Percentiles rank a stretch among this genome's conserved stretches.
Evolutionary conservation across 1,284 basidiomycete genomes (phyloP).

Genomic region (Rhodotorula sp.): DNA sequence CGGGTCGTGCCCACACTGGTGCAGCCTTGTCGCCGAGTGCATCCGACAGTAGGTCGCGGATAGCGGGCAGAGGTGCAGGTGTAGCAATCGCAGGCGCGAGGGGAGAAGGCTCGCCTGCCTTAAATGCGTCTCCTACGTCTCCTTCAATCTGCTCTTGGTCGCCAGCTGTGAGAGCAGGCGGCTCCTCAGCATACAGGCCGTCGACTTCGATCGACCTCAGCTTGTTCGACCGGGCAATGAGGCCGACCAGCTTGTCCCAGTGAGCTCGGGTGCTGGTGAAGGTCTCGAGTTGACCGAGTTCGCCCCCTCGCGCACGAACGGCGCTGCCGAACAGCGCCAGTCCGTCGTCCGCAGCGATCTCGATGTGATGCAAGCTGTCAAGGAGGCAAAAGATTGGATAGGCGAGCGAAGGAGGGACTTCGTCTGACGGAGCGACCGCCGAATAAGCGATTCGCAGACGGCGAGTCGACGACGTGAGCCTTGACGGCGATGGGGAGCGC

Average conservation of each 20-base stretch:
- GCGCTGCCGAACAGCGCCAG: neutral
- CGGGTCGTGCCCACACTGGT: too few relatives aligned
- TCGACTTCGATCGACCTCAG: neutral
- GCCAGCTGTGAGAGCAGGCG: neutral
- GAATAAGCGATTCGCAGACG: neutral
- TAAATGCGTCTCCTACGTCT: too few relatives aligned
- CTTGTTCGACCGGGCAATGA: neutral
- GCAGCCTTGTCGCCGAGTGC: too few relatives aligned
- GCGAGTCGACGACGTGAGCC: neutral
- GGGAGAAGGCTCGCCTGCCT: too few relatives aligned
- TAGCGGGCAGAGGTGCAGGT: too few relatives aligned
- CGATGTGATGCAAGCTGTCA: conserved; percentile 1
- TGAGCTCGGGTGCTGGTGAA: neutral
- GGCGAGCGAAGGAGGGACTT: neutral
- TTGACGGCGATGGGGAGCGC: neutral
- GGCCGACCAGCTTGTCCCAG: conserved; percentile 1
- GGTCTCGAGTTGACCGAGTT: neutral
- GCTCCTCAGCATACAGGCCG: neutral
- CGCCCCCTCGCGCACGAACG: neutral
- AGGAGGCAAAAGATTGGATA: neutral
- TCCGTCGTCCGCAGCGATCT: neutral
- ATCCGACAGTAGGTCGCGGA: too few relatives aligned
- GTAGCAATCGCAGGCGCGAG: too few relatives aligned
- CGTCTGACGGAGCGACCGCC: neutral
- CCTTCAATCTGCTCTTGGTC: too few relatives aligned